phyloP scores from a whole-genome alignment of 176 grass and related monocot species.

The Oryza meyeriana region DNA sequence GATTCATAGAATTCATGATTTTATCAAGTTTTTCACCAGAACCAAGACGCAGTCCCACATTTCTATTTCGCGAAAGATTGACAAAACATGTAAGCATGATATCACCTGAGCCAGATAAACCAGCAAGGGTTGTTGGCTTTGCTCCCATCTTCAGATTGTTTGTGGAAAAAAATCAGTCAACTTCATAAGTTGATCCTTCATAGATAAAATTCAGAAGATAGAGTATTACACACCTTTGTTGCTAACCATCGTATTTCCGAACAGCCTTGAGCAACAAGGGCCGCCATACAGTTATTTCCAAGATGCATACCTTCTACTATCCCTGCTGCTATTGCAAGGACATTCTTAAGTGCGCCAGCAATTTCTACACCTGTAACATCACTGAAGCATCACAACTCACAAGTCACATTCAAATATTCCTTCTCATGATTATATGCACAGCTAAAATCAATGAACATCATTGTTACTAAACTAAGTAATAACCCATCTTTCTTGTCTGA shows the following conservation, averaged over 20 bases:
- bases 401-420: slow-evolving; percentile 39
- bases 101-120: slow-evolving; percentile 90
- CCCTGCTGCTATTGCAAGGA: slow-evolving; percentile 93
- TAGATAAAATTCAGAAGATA: background rate
- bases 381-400: slow-evolving; percentile 72
- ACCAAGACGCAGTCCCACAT: slow-evolving; percentile 81
- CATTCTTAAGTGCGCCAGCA: slow-evolving; percentile 94
- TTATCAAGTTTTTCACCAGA: slow-evolving; percentile 79
- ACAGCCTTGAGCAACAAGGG: slow-evolving; percentile 93
- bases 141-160: slow-evolving; percentile 81
- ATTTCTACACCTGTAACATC: slow-evolving; percentile 99
- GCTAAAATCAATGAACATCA: background rate
- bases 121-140: slow-evolving; percentile 83
- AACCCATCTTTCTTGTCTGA: background rate
- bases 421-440: slow-evolving; percentile 3
- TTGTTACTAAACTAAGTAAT: background rate
- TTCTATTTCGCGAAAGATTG: slow-evolving; percentile 93
- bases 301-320: slow-evolving; percentile 96
- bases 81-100: slow-evolving; percentile 99
- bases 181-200: slow-evolving; percentile 21
- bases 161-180: background rate
- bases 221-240: slow-evolving; percentile 56
- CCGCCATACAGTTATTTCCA: slow-evolving; percentile 97
- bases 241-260: slow-evolving; percentile 97
- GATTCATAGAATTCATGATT: slow-evolving; percentile 87